These are phyloP conservation scores for Penicillium crustosum DNA, from an alignment of 2,329 filamentous ascomycete genomes.

Conservation along the genomic window DNA sequence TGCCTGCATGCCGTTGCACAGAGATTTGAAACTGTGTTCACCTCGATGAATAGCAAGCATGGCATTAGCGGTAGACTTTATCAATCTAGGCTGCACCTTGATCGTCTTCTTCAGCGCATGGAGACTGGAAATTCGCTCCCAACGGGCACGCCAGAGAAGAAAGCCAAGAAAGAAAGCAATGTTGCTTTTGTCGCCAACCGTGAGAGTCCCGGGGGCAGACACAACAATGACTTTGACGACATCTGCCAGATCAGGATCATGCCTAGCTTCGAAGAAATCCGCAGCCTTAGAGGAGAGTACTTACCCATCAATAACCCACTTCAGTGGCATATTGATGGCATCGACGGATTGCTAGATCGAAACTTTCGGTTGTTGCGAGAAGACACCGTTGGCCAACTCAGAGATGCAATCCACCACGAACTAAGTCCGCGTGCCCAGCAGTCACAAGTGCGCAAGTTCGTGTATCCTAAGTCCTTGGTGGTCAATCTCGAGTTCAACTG, in stretches of 20 bases:
- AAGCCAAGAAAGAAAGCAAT: neutral
- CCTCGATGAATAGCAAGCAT: conserved; percentile 8
- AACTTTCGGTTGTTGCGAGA: conserved; percentile 41
- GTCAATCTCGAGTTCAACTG: conserved; percentile 19
- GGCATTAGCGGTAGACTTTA: conserved; percentile 13
- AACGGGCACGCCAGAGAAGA: neutral
- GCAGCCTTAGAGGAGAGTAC: conserved; percentile 29
- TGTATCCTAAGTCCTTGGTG: conserved; percentile 12
- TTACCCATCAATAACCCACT: conserved; percentile 34
- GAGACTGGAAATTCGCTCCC: conserved; percentile 21
- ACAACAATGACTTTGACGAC: conserved; percentile 40
- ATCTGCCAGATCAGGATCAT: conserved; percentile 37
- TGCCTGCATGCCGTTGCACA: conserved; percentile 18
- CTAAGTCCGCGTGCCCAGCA: conserved; percentile 1
- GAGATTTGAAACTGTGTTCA: conserved; percentile 19
- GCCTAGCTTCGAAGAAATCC: conserved; percentile 39
- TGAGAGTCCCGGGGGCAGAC: conserved; percentile 31
- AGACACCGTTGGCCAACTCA: conserved; percentile 35
- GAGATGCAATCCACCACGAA: conserved; percentile 31
- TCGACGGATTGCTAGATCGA: conserved; percentile 33
- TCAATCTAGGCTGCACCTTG: conserved; percentile 17
- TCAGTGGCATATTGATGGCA: conserved; percentile 30
- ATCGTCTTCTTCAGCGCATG: conserved; percentile 21
- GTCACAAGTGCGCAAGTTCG: conserved; percentile 14
- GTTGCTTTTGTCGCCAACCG: conserved; percentile 14